Percentiles rank a stretch among this genome's conserved stretches.
Evolutionary conservation across 1,139 yeast genomes (phyloP).

Genomic region (Saccharomyces hybrid): DNA sequence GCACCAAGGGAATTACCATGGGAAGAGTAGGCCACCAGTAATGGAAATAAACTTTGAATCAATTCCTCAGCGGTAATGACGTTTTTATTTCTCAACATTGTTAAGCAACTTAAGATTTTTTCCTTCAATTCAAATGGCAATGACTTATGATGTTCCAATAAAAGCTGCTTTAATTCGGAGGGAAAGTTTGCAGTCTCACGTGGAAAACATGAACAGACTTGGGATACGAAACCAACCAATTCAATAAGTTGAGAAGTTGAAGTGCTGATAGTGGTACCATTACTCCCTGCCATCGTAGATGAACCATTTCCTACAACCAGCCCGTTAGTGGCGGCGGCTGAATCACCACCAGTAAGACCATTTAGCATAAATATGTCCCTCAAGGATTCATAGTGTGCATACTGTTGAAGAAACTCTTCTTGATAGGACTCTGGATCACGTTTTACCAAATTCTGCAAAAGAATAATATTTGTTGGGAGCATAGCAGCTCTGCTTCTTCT

Average conservation of each 20-base stretch:
- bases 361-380: conserved; percentile 66
- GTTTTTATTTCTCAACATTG: conserved; percentile 82
- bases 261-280: conserved; percentile 28
- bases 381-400: conserved; percentile 82
- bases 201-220: conserved; percentile 85
- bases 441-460: conserved; percentile 83
- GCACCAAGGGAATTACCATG: conserved; percentile 42
- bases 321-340: conserved; percentile 4
- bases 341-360: conserved; percentile 21
- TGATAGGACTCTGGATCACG: conserved; percentile 89
- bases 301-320: conserved; percentile 21
- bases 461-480: conserved; percentile 82
- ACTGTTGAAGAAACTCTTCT: conserved; percentile 89
- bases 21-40: conserved; percentile 47
- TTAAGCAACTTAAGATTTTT: conserved; percentile 80
- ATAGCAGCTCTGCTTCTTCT: conserved; percentile 86
- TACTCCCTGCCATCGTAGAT: conserved; percentile 12
- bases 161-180: conserved; percentile 59
- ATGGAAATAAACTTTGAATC: conserved; percentile 82
- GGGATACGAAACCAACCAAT: conserved; percentile 81
- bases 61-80: conserved; percentile 73
- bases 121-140: conserved; percentile 81
- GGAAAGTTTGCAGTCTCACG: conserved; percentile 83
- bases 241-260: conserved; percentile 73
- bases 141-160: conserved; percentile 69